phyloP scores from a whole-genome alignment of 768 basidiomycete genomes.

The Boletellus emodensis region DNA sequence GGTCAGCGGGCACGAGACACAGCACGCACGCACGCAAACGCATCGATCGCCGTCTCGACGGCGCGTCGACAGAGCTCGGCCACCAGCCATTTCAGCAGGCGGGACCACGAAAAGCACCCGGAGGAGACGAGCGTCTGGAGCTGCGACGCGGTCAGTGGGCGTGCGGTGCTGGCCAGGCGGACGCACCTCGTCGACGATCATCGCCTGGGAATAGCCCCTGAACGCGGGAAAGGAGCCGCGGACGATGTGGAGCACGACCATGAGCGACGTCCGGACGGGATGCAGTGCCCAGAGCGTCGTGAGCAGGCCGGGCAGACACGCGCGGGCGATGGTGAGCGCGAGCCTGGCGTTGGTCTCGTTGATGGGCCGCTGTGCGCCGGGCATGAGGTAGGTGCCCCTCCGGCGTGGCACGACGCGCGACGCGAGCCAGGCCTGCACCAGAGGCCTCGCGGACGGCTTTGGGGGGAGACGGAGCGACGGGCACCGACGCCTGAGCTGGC shows the following conservation, averaged over 20 bases:
- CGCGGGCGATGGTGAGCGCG: slow-evolving; percentile 51
- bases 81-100: slow-evolving; percentile 53
- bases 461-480: neutral
- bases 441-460: neutral
- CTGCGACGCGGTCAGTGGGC: slow-evolving; percentile 34
- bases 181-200: slow-evolving; percentile 80
- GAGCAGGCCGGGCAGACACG: slow-evolving; percentile 55
- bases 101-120: slow-evolving; percentile 66
- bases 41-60: slow-evolving; percentile 62
- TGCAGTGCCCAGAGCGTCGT: slow-evolving; percentile 50
- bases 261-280: slow-evolving; percentile 64
- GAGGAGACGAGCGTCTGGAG: slow-evolving; percentile 67
- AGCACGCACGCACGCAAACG: slow-evolving; percentile 58
- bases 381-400: slow-evolving; percentile 45
- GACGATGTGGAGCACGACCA: slow-evolving; percentile 65
- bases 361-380: slow-evolving; percentile 69
- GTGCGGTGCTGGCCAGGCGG: slow-evolving; percentile 9
- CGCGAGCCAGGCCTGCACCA: slow-evolving; percentile 52
- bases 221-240: slow-evolving; percentile 78
- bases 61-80: slow-evolving; percentile 63
- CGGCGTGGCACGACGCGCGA: slow-evolving; percentile 50
- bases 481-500: slow-evolving; percentile 18
- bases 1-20: slow-evolving; percentile 10
- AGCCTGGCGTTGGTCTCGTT: slow-evolving; percentile 52
- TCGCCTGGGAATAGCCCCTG: slow-evolving; percentile 81